Conservation (phyloP, 2,329 filamentous ascomycete genomes). For the Aspergillus latus region DNA sequence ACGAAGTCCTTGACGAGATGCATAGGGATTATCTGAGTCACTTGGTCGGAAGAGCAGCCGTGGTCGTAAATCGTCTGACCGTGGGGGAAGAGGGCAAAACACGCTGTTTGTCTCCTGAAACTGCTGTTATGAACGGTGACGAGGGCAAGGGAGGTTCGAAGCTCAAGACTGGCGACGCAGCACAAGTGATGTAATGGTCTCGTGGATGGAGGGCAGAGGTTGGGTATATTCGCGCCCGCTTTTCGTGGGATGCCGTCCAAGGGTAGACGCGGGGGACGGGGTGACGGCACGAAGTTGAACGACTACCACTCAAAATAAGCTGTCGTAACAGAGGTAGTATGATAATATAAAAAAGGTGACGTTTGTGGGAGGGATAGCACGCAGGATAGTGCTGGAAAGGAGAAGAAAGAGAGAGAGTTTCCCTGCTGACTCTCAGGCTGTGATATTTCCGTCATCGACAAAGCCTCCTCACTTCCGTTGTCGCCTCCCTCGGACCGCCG, state of each 20-base stretch:
- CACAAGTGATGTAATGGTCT: slow-evolving; percentile 3
- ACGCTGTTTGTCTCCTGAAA: slow-evolving; percentile 15
- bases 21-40: slow-evolving; percentile 5
- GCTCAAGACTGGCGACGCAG: not conserved
- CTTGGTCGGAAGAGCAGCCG: not conserved
- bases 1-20: slow-evolving; percentile 20
- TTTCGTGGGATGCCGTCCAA: slow-evolving; percentile 19
- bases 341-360: slow-evolving; percentile 4
- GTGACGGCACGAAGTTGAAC: slow-evolving; percentile 11
- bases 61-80: no score
- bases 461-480: slow-evolving; percentile 20
- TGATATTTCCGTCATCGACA: slow-evolving; percentile 26
- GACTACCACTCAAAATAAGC: slow-evolving; percentile 1
- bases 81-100: not conserved
- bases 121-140: not conserved
- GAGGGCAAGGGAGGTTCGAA: not conserved
- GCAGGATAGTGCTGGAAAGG: slow-evolving; percentile 16
- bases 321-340: not conserved
- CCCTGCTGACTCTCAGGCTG: slow-evolving; percentile 15
- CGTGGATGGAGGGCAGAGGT: not conserved
- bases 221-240: slow-evolving; percentile 21
- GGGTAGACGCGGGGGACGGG: slow-evolving; percentile 19
- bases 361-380: slow-evolving; percentile 16
- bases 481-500: slow-evolving; percentile 17
- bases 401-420: slow-evolving; percentile 11